These are phyloP conservation scores for Hypoxylon sp. DNA, from an alignment of 2,329 filamentous ascomycete species.

Conservation along the genomic window DNA sequence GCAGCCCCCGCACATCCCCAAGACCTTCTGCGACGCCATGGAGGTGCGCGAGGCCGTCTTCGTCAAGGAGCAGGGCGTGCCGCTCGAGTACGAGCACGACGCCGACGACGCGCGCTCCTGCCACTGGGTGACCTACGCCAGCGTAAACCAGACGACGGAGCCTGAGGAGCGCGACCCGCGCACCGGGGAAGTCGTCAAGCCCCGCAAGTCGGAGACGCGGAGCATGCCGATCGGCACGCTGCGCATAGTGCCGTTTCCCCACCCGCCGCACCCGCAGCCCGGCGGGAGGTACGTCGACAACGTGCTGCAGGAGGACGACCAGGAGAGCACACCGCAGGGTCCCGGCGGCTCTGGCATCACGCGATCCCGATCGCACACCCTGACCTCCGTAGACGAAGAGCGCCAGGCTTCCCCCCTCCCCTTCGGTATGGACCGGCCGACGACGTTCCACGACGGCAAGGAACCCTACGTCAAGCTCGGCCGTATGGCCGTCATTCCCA, in stretches of 20 bases:
- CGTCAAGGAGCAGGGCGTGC: slow-evolving; percentile 70
- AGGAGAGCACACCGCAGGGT: slow-evolving; percentile 21
- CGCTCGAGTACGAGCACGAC: slow-evolving; percentile 81
- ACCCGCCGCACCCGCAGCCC: slow-evolving; percentile 72
- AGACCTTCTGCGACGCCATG: slow-evolving; percentile 75
- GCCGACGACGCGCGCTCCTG: slow-evolving; percentile 82
- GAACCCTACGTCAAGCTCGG: slow-evolving; percentile 89
- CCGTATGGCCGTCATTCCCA: slow-evolving; percentile 77
- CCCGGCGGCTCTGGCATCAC: slow-evolving; percentile 47
- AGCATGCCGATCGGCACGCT: slow-evolving; percentile 78
- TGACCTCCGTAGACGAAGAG: slow-evolving; percentile 43
- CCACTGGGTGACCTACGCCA: slow-evolving; percentile 90
- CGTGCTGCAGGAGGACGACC: slow-evolving; percentile 51
- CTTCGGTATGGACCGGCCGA: slow-evolving; percentile 60
- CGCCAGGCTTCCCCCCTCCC: slow-evolving; percentile 47
- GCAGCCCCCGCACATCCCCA: slow-evolving; percentile 65
- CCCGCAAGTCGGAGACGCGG: slow-evolving; percentile 62
- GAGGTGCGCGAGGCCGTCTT: slow-evolving; percentile 73
- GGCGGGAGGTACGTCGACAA: slow-evolving; percentile 66
- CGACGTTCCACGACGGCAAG: slow-evolving; percentile 69
- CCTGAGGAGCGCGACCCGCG: slow-evolving; percentile 61
- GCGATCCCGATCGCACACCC: slow-evolving; percentile 35
- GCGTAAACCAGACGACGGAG: slow-evolving; percentile 65
- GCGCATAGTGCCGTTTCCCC: slow-evolving; percentile 85
- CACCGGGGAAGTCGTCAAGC: slow-evolving; percentile 59